These are phyloP conservation scores for Hanseniaspora clermontiae DNA, from an alignment of 805 yeast species.

Conservation along the genomic window DNA sequence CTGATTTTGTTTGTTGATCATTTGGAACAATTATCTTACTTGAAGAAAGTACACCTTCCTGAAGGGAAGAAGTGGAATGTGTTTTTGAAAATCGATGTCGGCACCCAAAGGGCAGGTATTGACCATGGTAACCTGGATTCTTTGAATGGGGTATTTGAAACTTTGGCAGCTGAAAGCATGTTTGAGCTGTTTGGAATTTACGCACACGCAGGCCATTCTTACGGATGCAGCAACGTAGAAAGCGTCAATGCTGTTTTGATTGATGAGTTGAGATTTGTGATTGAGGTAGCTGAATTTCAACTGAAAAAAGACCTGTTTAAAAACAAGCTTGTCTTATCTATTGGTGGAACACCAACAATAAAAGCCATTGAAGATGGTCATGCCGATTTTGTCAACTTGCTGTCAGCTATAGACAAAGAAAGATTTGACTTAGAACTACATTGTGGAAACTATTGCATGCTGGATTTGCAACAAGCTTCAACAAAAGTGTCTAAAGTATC, in stretches of 20 bases:
- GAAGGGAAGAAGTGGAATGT: slow-evolving; percentile 39
- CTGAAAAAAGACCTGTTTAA: slow-evolving; percentile 24
- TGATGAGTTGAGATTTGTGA: slow-evolving; percentile 48
- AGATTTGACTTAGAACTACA: slow-evolving; percentile 49
- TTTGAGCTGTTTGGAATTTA: slow-evolving; percentile 54
- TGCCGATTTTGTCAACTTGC: slow-evolving; percentile 12
- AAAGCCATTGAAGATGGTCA: slow-evolving; percentile 34
- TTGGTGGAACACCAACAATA: slow-evolving; percentile 76
- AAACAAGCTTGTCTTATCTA: slow-evolving; percentile 41
- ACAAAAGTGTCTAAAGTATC: slow-evolving; percentile 43
- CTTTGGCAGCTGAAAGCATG: slow-evolving; percentile 21
- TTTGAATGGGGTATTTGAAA: slow-evolving; percentile 30
- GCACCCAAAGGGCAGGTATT: slow-evolving; percentile 58
- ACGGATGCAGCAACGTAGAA: slow-evolving; percentile 34
- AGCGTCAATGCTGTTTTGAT: slow-evolving; percentile 38
- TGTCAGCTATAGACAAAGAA: slow-evolving; percentile 17
- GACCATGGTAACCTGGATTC: slow-evolving; percentile 23
- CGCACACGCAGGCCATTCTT: slow-evolving; percentile 72
- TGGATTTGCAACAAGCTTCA: slow-evolving; percentile 66
- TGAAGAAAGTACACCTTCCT: slow-evolving; percentile 23
- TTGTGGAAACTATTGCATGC: slow-evolving; percentile 68
- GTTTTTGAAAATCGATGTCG: slow-evolving; percentile 58
- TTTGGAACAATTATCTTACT: slow-evolving; percentile 39
- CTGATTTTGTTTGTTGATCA: slow-evolving; percentile 53
- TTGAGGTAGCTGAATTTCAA: slow-evolving; percentile 34